Base-by-base conservation (phyloP, 2,329 filamentous ascomycete species). In the Cordyceps tenuipes region DNA sequence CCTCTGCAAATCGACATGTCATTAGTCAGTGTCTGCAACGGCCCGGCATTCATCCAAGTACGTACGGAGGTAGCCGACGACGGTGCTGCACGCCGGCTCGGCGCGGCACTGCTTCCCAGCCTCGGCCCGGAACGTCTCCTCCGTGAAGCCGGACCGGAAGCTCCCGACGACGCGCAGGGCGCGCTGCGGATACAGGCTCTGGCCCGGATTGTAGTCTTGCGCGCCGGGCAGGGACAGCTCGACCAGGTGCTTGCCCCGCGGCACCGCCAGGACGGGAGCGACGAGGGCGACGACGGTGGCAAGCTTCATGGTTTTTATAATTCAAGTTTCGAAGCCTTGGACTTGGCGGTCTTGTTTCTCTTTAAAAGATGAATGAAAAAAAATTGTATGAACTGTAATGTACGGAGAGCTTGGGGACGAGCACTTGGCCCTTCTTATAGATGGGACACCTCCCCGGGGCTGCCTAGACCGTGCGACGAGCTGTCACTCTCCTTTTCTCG, bases 11-110 rank as follows among this genome's bases (percentile, higher is more conserved):
- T 19, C 26, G 19, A n/a, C n/a, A n/a, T n/a, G n/a, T n/a, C n/a
- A 10, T 12, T 15, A 12, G 21, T 19, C 26, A n/a, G n/a, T 31
- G 4, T 13, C 2, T 12, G 29, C 12, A 19, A 10, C 8, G 6
- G 9, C 19, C 48, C 8, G 3, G 48, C 21, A 17, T n/a, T 6
- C 8, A 46, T n/a, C n/a, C 8, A 17, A 17, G 41, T n/a, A 43
- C 55, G 43, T 49, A 59, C 56, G 56, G 5, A 50, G 36, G 56
- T 59, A 59, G 12, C 56, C 56, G 36, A 59, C 34, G 26, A 59
- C 56, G 17, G 56, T 59, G 47, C 56, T 59, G 56, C 56, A 59
- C 7, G 56, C 56, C 9, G 31, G 56, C 39, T 59, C 56, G 5
- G 26, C 39, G 26, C 52, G 51, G 56, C 56, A 59, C 56, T 59